A percentile compares a stretch with the other conserved stretches of the same genome.
phyloP scores from a whole-genome alignment of 495 filamentous ascomycete genomes.

The Venustampulla echinocandica region DNA sequence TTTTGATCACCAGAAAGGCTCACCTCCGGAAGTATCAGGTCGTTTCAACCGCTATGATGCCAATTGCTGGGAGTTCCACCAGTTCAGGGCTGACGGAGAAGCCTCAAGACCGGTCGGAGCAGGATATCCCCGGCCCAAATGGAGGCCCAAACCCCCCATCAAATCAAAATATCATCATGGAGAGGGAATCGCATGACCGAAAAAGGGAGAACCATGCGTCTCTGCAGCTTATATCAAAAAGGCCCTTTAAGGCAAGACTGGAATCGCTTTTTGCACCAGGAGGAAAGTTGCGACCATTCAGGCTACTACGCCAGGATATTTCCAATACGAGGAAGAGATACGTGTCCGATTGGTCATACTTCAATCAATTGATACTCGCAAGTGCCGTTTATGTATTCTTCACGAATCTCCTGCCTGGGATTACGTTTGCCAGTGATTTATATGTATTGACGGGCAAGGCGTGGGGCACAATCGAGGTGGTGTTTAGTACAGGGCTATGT shows the following conservation, averaged over 20 bases:
- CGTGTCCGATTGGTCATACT: slow-evolving; percentile 56
- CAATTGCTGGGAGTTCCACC: too few species aligned
- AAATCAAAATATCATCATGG: not conserved
- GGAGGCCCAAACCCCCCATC: not conserved
- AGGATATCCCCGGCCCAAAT: too few species aligned
- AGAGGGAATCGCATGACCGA: not conserved
- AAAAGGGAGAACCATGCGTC: not conserved
- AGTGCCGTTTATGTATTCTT: slow-evolving; percentile 70
- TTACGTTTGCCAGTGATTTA: slow-evolving; percentile 64
- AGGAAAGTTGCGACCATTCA: slow-evolving; percentile 44
- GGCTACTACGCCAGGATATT: slow-evolving; percentile 54
- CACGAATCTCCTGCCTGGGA: slow-evolving; percentile 63
- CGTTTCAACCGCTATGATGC: too few species aligned
- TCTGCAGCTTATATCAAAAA: not conserved
- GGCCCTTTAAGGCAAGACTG: not conserved
- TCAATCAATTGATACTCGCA: slow-evolving; percentile 64
- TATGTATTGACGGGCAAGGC: slow-evolving; percentile 57
- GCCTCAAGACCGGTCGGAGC: too few species aligned
- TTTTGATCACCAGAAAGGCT: too few species aligned
- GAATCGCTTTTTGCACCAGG: slow-evolving; percentile 10
- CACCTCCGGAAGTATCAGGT: too few species aligned
- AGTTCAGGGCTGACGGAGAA: too few species aligned
- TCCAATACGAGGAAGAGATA: slow-evolving; percentile 46
- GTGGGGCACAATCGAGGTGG: slow-evolving; percentile 65
- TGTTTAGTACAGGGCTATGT: slow-evolving; percentile 62